Evolutionary conservation across 306 rosid genomes (phyloP).

Genomic region (Cucurbita argyrosperma): DNA sequence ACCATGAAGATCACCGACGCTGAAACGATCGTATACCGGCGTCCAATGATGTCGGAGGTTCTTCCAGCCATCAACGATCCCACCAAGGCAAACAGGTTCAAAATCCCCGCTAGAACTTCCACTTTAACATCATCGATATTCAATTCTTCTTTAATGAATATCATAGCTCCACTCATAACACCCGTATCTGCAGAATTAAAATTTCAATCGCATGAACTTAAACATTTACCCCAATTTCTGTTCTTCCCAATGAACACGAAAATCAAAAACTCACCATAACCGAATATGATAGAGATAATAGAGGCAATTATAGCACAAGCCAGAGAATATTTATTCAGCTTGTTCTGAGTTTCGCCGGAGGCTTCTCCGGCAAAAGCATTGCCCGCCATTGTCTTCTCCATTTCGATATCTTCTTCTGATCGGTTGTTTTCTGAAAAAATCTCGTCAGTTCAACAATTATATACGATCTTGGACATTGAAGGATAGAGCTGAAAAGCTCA

Average conservation of each 20-base stretch:
- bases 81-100: constrained; percentile 52
- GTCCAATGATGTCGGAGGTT: constrained; percentile 67
- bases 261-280: constrained; percentile 22
- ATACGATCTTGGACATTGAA: not conserved
- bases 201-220: not conserved
- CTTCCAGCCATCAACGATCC: constrained; percentile 59
- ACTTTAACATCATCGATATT: constrained; percentile 50
- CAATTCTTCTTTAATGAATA: constrained; percentile 71
- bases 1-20: constrained; percentile 43
- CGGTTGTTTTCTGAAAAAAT: not conserved
- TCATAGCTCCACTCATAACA: constrained; percentile 90
- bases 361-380: constrained; percentile 4
- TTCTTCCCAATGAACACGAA: not conserved
- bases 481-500: no score
- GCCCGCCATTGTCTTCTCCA: not conserved
- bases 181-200: constrained; percentile 44
- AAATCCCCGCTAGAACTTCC: constrained; percentile 62
- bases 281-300: constrained; percentile 41
- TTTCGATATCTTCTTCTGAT: not conserved
- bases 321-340: constrained; percentile 40
- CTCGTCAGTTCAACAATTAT: not conserved
- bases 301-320: constrained; percentile 40
- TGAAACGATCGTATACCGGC: constrained; percentile 53
- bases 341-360: not conserved
- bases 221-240: not conserved